phyloP scores from a whole-genome alignment of 2,329 filamentous ascomycete genomes.

The Elsinoe australis region DNA sequence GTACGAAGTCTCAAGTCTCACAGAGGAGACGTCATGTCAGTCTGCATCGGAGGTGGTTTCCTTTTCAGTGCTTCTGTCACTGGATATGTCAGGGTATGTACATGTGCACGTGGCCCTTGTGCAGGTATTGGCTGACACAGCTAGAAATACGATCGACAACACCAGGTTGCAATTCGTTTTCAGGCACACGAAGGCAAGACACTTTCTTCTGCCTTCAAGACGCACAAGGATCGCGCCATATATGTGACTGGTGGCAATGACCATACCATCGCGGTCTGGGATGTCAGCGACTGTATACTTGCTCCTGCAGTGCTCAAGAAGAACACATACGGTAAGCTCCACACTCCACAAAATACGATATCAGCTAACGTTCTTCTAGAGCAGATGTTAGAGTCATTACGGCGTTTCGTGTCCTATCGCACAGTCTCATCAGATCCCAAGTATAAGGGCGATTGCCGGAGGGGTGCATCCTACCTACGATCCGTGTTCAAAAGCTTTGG shows the following conservation, averaged over 20 bases:
- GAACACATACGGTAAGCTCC: conserved; percentile 48
- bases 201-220: conserved; percentile 70
- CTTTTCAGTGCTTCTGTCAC: conserved; percentile 85
- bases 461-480: conserved; percentile 84
- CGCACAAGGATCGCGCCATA: conserved; percentile 63
- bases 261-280: conserved; percentile 81
- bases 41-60: conserved; percentile 77
- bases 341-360: background rate
- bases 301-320: conserved; percentile 40
- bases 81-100: conserved; percentile 70
- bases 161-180: conserved; percentile 71
- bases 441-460: conserved; percentile 83
- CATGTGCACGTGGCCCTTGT: background rate
- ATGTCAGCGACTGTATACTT: conserved; percentile 53
- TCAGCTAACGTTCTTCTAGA: conserved; percentile 34
- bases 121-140: conserved; percentile 11
- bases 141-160: conserved; percentile 70
- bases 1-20: conserved; percentile 78
- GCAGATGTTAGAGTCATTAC: conserved; percentile 56
- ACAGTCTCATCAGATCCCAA: conserved; percentile 82
- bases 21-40: conserved; percentile 72
- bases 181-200: conserved; percentile 81
- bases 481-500: conserved; percentile 88
- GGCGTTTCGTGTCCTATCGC: conserved; percentile 83
- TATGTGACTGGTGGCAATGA: conserved; percentile 94